A percentile compares a stretch with the other conserved stretches of the same genome.
Evolutionary conservation across 345 rosid genomes (phyloP).

Genomic region (Lepidium africanum): DNA sequence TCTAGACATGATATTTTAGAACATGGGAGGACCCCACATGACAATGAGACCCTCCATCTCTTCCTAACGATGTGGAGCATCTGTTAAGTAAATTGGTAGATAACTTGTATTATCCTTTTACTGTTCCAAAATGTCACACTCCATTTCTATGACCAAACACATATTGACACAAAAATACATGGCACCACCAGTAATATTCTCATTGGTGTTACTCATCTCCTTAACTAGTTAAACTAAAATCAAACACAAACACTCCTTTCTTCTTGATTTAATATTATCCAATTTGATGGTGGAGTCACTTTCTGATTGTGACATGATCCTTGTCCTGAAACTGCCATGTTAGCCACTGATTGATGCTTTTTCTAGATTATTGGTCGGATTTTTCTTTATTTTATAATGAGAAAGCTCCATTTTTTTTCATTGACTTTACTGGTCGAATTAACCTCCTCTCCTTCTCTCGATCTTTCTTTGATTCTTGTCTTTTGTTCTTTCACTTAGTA

Average conservation of each 20-base stretch:
- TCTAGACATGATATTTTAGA: background rate
- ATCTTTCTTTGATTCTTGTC: background rate
- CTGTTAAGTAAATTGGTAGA: background rate
- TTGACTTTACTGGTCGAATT: background rate
- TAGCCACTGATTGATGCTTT: constrained; percentile 5
- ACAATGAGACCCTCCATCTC: background rate
- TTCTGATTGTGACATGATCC: constrained; percentile 12
- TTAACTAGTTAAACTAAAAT: background rate
- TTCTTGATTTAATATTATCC: background rate
- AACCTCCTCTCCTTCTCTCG: background rate
- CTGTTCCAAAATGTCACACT: background rate
- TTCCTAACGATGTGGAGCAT: constrained; percentile 6
- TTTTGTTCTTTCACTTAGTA: background rate
- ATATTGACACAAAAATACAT: constrained; percentile 4
- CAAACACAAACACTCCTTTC: background rate
- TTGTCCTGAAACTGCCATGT: constrained; percentile 21
- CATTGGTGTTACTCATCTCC: constrained; percentile 6
- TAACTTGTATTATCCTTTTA: background rate
- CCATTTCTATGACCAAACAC: background rate
- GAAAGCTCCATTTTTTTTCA: background rate
- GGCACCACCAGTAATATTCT: background rate
- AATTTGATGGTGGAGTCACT: constrained; percentile 14
- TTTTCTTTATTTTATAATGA: background rate
- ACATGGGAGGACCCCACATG: constrained; percentile 17
- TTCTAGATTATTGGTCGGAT: constrained; percentile 6